Percentiles rank a stretch among this genome's conserved stretches.
Evolutionary conservation across 805 yeast species (phyloP).

Genomic region (Candida morakotiae): DNA sequence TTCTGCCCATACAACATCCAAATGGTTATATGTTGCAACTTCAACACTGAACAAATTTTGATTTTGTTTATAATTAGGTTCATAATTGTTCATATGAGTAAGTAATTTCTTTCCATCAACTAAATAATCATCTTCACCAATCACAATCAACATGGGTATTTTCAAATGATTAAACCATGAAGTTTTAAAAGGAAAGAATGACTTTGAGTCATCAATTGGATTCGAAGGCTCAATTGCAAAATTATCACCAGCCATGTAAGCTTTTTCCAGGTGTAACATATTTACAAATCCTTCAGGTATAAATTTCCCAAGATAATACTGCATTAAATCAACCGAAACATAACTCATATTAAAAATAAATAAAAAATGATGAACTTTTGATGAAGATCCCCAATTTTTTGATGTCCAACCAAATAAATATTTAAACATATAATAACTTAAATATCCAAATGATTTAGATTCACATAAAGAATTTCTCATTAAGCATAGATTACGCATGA

Average conservation of each 20-base stretch:
- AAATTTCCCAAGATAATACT: conserved; percentile 75
- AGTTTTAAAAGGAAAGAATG: conserved; percentile 49
- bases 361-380: conserved; percentile 60
- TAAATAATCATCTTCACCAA: conserved; percentile 69
- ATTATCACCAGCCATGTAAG: conserved; percentile 26
- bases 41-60: conserved; percentile 35
- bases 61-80: conserved; percentile 39
- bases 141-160: conserved; percentile 62
- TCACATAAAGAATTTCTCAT: conserved; percentile 44
- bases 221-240: conserved; percentile 18
- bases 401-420: conserved; percentile 88
- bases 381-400: conserved; percentile 60
- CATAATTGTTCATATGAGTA: conserved; percentile 59
- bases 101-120: conserved; percentile 72
- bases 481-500: conserved; percentile 69
- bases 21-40: conserved; percentile 69
- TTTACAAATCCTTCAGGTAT: conserved; percentile 37
- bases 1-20: conserved; percentile 92
- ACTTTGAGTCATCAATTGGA: conserved; percentile 25
- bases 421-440: conserved; percentile 80
- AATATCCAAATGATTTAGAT: conserved; percentile 48
- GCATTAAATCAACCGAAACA: conserved; percentile 76
- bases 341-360: conserved; percentile 84
- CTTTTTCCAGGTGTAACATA: conserved; percentile 29
- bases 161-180: conserved; percentile 45